Evolutionary conservation across 805 yeast genomes (phyloP), one percentile per base, ranked within the genome.

Genomic region (Groenewaldozyma tartarivorans): DNA sequence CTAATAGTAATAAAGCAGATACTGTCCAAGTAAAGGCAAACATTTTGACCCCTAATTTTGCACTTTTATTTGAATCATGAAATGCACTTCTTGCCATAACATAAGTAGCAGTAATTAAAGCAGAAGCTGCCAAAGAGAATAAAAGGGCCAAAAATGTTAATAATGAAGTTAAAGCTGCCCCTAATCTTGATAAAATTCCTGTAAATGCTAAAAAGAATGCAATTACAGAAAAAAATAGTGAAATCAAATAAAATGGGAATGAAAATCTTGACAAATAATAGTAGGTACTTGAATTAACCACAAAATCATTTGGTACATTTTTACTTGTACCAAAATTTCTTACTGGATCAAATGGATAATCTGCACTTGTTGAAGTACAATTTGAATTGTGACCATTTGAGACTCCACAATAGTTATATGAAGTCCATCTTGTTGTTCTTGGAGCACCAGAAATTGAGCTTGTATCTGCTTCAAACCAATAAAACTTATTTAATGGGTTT

Each of bases 391-490:
- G 47, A 41, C 74, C 72, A 47, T 71, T 68, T 13, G 52, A 54
- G 21, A 69, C 71, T 47, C 71, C 68, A 52, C 79, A 72, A 38
- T 70, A 68, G 47, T 80, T 78, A 72, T 90, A 88, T 61, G 75
- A 74, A 7, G 88, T 81, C 96, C 96, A 88, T 52, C 88, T 76
- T 2, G 85, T 67, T 13, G 61, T 56, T 63, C 42, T 62, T 58
- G 49, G 68, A 13, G 63, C 61, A 33, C 62, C 57, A 16, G 61
- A 53, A 43, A 79, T 73, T 32, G 58, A 62, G 3, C 72, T 55
- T 38, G 95, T 86, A 53, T 78, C 79, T 20, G 86, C 94, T 55
- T 76, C 68, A 33, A 88, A 56, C 88, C 92, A 86, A 64, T 81
- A 87, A 61, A 85, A 81, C 44, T 69, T 62, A 53, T 74, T 71